These are phyloP conservation scores for Dichomitus squalens DNA, from an alignment of 1,284 basidiomycete species.

Conservation along the genomic window DNA sequence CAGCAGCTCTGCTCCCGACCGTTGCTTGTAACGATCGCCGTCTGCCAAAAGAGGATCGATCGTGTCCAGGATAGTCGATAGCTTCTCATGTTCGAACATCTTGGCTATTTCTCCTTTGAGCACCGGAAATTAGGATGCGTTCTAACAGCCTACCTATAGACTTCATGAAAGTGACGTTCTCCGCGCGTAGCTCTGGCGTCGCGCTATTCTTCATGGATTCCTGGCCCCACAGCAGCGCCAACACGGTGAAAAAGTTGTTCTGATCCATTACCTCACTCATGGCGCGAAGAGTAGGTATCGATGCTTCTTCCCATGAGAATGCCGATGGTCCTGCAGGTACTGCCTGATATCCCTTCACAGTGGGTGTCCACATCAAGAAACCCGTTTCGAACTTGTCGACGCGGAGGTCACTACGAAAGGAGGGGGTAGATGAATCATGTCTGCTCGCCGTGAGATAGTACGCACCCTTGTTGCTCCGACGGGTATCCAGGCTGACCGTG, in stretches of 20 bases:
- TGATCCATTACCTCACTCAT: slow-evolving; percentile 54
- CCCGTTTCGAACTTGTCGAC: slow-evolving; percentile 85
- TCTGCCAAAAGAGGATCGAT: slow-evolving; percentile 68
- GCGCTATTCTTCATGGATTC: slow-evolving; percentile 61
- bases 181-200: slow-evolving; percentile 59
- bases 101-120: slow-evolving; percentile 49
- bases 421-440: neutral
- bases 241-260: slow-evolving; percentile 61
- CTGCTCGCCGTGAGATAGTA: neutral
- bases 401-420: slow-evolving; percentile 46
- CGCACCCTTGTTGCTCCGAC: slow-evolving; percentile 17
- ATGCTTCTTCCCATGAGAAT: slow-evolving; percentile 68
- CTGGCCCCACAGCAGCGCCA: slow-evolving; percentile 70
- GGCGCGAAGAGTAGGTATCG: slow-evolving; percentile 59
- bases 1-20: slow-evolving; percentile 88
- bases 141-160: slow-evolving; percentile 53
- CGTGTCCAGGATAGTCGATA: slow-evolving; percentile 55
- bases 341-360: slow-evolving; percentile 69
- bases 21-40: slow-evolving; percentile 88
- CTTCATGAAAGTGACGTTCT: slow-evolving; percentile 72
- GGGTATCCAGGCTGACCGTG: slow-evolving; percentile 43
- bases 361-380: slow-evolving; percentile 83
- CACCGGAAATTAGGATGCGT: slow-evolving; percentile 7
- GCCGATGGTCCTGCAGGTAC: slow-evolving; percentile 48
- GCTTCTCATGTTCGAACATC: slow-evolving; percentile 58